A percentile compares a stretch with the other conserved stretches of the same genome.
Conservation (phyloP, 805 yeast genomes). For the Sugiyamaella americana region DNA sequence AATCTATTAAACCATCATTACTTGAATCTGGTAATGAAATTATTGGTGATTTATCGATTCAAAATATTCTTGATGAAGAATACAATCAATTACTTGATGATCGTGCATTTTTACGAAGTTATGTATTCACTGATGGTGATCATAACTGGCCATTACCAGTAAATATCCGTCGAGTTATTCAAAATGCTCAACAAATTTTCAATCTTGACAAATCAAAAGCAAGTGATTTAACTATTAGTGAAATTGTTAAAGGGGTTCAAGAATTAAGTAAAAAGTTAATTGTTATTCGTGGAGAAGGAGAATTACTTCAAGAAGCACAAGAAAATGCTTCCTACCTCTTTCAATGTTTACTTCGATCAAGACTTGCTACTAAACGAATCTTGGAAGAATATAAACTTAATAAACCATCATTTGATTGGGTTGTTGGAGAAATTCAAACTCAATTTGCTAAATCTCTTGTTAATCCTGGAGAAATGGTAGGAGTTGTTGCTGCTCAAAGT, state of each 20-base stretch:
- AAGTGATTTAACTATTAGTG: slow-evolving; percentile 80
- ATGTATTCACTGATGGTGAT: slow-evolving; percentile 88
- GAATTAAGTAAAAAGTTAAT: slow-evolving; percentile 58
- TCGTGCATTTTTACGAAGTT: slow-evolving; percentile 69
- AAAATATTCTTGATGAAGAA: slow-evolving; percentile 75
- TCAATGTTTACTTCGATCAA: slow-evolving; percentile 87
- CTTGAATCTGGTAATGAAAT: slow-evolving; percentile 89
- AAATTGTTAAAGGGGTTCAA: slow-evolving; percentile 67
- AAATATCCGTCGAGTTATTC: slow-evolving; percentile 90
- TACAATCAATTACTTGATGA: slow-evolving; percentile 71
- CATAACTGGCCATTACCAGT: slow-evolving; percentile 97
- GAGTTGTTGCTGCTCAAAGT: slow-evolving; percentile 96
- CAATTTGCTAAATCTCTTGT: slow-evolving; percentile 90
- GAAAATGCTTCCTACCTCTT: slow-evolving; percentile 83
- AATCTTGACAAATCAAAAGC: slow-evolving; percentile 86
- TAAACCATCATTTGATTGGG: slow-evolving; percentile 91
- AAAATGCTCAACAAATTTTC: slow-evolving; percentile 96
- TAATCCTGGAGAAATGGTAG: slow-evolving; percentile 97
- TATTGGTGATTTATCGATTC: slow-evolving; percentile 80
- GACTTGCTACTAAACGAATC: slow-evolving; percentile 85
- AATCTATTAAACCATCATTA: slow-evolving; percentile 60
- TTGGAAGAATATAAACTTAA: slow-evolving; percentile 84
- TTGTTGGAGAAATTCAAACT: slow-evolving; percentile 84
- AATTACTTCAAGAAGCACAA: slow-evolving; percentile 76
- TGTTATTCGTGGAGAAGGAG: slow-evolving; percentile 79